Evolutionary conservation across 83 land plant genomes (phyloP), one percentile per base, ranked within the genome.

Genomic region (Thuja plicata): DNA sequence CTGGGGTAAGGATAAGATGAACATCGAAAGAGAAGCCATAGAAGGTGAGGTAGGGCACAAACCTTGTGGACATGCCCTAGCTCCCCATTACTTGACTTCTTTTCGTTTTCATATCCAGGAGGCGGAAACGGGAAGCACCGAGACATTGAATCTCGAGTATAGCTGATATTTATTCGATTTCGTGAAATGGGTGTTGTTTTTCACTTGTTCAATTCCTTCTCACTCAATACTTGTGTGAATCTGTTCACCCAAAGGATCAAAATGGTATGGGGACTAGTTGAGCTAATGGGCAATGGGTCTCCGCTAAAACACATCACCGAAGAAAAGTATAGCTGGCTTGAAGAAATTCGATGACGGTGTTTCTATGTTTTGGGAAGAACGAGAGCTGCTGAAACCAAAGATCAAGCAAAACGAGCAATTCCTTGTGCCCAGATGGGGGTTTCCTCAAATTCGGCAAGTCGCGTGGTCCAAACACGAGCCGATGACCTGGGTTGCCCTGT

Each of bases 61-160:
- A 80, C 84, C 84, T 80, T 27, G 30, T 41, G 11, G 12, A 80
- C 27, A 80, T 24, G 24, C 30, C 50, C 50, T 80, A 80, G 46
- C 48, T 80, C 84, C n/a, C 84, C 84, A 80, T 80, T 80, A 41
- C n/a, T 80, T 16, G 84, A 37, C 48, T 80, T 80, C 46, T 21
- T 80, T 80, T 24, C 71, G 7, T 66, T 66, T 27, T 24, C 84
- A 80, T 41, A 80, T 10, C 84, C 84, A 27, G 84, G 84, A 21
- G 48, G 84, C 48, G 84, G 84, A 9, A 80, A 80, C 84, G 84
- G 46, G 84, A 80, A 43, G 48, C 84, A 80, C 46, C 84, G 84
- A 80, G 84, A 40, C 84, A 80, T 80, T 80, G 27, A 45, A 24
- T 24, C 71, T 66, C 30, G 1, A 80, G 21, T 21, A 40, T 43